Evolutionary conservation across 345 rosid species (phyloP), one percentile per base, ranked within the genome.

Genomic region (Syzygium aqueum): DNA sequence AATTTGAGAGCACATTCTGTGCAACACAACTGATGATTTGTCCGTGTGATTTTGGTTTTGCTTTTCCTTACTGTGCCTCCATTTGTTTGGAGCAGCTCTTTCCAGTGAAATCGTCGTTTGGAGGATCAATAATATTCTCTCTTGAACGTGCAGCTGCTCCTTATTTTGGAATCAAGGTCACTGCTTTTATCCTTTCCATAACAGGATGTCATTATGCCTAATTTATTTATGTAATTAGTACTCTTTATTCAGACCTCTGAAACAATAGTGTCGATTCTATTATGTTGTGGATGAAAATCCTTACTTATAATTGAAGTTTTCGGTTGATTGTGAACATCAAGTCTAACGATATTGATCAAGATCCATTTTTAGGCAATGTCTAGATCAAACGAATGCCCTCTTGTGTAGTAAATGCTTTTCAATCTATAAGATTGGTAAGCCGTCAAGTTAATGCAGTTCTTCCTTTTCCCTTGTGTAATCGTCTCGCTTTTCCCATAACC

Each of bases 101-200:
- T 89, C 99, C 99, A 53, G 98, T 97, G 80, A 91, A 92, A 78
- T 92, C 97, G 23, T 92, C 96, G 1, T 97, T 93, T 87, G 91
- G 94, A 84, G 90, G 94, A 15, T 90, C 94, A 0, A 89, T 91
- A 61, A 87, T 88, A 25, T 97, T 96, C 85, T 96, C 97, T 1
- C 89, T 97, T 51, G 98, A 97, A 89, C 98, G 99, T 89, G 98
- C 99, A 22, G 98, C 98, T 46, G 98, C 97, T 89, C 98, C 99
- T 59, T 95, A 93, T 89, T 97, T 97, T 53, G 98, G 99, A 89
- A 90, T 94, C 86, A 97, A 97, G 97, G 98, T 97, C 49, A 37
- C 40, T 22, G 86, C 53, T 65, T 87, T 54, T 73, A 11, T 82
- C 87, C 78, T 86, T 65, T 86, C 15, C 46, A 51, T 85, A 57